Conservation (phyloP, 2,329 filamentous ascomycete species). For the Fragosphaeria purpurea region DNA sequence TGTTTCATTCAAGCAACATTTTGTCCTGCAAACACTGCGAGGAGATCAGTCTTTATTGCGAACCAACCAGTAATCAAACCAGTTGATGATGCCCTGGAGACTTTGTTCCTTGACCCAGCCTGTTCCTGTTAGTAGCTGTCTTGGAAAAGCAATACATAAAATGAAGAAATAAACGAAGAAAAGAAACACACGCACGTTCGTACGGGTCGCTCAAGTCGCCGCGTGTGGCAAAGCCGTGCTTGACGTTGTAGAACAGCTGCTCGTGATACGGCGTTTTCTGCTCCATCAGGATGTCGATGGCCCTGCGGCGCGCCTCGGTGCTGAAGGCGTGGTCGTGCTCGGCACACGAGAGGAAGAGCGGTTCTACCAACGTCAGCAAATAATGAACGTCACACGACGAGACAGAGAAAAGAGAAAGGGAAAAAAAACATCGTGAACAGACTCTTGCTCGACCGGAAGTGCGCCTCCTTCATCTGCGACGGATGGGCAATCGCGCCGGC, state of each 20-base stretch:
- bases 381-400: no score
- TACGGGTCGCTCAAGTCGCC: slow-evolving; percentile 25
- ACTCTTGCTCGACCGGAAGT: slow-evolving; percentile 30
- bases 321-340: slow-evolving; percentile 35
- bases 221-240: slow-evolving; percentile 16
- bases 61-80: slow-evolving; percentile 14
- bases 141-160: no score
- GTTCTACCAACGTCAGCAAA: slow-evolving; percentile 17
- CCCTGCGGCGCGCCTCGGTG: slow-evolving; percentile 25
- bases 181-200: slow-evolving; percentile 20
- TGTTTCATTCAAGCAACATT: no score
- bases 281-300: slow-evolving; percentile 31
- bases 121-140: not conserved
- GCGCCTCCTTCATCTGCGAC: slow-evolving; percentile 35
- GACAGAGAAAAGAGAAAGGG: not conserved
- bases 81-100: slow-evolving; percentile 12
- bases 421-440: slow-evolving; percentile 2
- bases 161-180: no score
- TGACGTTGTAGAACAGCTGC: slow-evolving; percentile 50
- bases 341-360: slow-evolving; percentile 35
- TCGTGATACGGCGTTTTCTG: slow-evolving; percentile 45
- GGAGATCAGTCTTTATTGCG: not conserved
- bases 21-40: no score
- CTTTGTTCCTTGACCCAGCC: slow-evolving; percentile 16
- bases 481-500: slow-evolving; percentile 43